Evolutionary conservation across 2,329 filamentous ascomycete genomes (phyloP).

Genomic region (Biscogniauxia mediterranea): DNA sequence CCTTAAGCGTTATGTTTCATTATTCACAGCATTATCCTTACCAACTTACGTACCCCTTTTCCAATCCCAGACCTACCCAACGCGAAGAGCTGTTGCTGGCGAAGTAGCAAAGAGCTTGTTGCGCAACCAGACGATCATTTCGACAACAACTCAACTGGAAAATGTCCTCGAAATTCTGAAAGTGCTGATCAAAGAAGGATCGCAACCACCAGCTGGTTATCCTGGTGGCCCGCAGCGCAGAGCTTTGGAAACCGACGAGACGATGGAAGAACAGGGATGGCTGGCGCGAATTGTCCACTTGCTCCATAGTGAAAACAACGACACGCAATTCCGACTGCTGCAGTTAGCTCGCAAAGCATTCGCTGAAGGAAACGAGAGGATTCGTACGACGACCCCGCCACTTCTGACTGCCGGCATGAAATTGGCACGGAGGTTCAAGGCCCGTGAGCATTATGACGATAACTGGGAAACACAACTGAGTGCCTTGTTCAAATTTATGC

Average conservation of each 20-base stretch:
- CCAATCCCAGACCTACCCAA: conserved; percentile 89
- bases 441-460: conserved; percentile 77
- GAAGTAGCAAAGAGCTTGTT: conserved; percentile 84
- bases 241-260: conserved; percentile 86
- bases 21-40: conserved; percentile 93
- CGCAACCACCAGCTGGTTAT: conserved; percentile 80
- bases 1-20: conserved; percentile 82
- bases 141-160: conserved; percentile 75
- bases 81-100: conserved; percentile 83
- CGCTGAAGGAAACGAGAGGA: conserved; percentile 87
- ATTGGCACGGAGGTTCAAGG: conserved; percentile 83
- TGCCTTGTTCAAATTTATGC: conserved; percentile 92
- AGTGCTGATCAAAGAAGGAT: conserved; percentile 90
- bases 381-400: conserved; percentile 92
- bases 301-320: conserved; percentile 79
- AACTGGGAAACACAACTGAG: conserved; percentile 66
- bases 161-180: conserved; percentile 85
- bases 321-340: conserved; percentile 90
- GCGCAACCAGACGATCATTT: conserved; percentile 76
- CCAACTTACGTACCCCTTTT: conserved; percentile 89
- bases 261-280: conserved; percentile 97
- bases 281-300: conserved; percentile 89
- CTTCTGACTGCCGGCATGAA: conserved; percentile 88
- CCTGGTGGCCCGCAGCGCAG: conserved; percentile 77
- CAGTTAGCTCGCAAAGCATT: conserved; percentile 87